Base-by-base conservation (phyloP, 805 yeast species). In the Lipomyces japonicus region DNA sequence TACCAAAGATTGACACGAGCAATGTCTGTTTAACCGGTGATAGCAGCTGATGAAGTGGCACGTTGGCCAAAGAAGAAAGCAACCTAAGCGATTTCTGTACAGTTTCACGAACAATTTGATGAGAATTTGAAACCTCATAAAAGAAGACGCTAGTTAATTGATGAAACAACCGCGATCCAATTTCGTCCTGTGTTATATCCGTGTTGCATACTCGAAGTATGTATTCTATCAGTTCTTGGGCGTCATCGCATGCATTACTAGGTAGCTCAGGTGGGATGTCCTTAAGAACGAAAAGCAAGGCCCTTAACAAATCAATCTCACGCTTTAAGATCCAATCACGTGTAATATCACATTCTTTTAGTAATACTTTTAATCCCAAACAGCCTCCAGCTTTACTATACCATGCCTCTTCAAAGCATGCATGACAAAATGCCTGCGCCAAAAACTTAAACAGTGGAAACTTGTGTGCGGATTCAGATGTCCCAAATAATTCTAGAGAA, bases 231-330 rank as follows among this genome's bases (percentile, higher is more conserved):
- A 93, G 71, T 2, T 75, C 75, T 53, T 80, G 79, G 0, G 97
- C 95, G 50, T 79, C 76, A 1, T 76, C 77, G 35, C 88, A 74
- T 12, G 91, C 95, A 53, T 77, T 80, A 40, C 80, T 75, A 0
- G 97, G 97, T 2, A 91, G 93, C 40, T 90, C 95, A 1, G 81
- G 75, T 0, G 95, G 90, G 0, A 95, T 84, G 62, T 93, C 99
- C 63, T 95, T 79, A 53, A 91, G 71, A 2, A 91, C 95, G 68
- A 89, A 95, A 58, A 91, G 81, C 66, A 93, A 77, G 0, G 96
- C 88, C 40, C 95, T 77, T 2, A 87, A 80, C 30, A 93, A 74
- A 63, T 93, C 97, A 58, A 85, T 76, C 63, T 89, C 96, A 32
- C 91, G 77, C 39, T 80, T 77, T 47, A 78, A 76, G 63, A 91